Evolutionary conservation across 2,329 filamentous ascomycete genomes (phyloP).

Genomic region (Cladosporium sp.): DNA sequence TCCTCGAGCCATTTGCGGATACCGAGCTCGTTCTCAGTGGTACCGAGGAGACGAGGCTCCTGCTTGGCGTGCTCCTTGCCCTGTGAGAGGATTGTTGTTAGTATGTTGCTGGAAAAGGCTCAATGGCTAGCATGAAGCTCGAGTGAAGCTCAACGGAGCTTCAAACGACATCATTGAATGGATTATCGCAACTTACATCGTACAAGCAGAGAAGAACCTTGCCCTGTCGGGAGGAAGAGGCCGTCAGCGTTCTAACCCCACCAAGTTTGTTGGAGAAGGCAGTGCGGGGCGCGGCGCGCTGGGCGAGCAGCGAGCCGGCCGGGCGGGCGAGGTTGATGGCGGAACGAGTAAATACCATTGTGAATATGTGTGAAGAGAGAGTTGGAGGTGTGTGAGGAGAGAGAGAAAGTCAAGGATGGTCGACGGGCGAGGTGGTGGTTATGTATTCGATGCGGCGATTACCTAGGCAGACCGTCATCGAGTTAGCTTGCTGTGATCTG

Average conservation of each 20-base stretch:
- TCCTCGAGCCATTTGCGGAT: conserved; percentile 97
- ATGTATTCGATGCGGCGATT: conserved; percentile 10
- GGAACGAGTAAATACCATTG: conserved; percentile 60
- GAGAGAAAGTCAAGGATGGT: not conserved
- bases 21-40: conserved; percentile 97
- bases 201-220: conserved; percentile 94
- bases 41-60: conserved; percentile 84
- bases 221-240: conserved; percentile 70
- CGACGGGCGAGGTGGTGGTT: conserved; percentile 4
- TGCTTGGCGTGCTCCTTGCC: conserved; percentile 81
- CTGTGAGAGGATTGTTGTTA: conserved; percentile 32
- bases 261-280: conserved; percentile 38
- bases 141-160: not conserved
- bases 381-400: not conserved
- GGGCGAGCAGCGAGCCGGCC: conserved; percentile 47
- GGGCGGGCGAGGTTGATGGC: conserved; percentile 55
- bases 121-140: conserved; percentile 4
- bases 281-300: conserved; percentile 38
- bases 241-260: conserved; percentile 59
- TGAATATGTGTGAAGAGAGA: conserved; percentile 29
- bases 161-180: conserved; percentile 1
- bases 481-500: no score
- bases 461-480: conserved; percentile 10
- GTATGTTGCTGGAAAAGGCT: conserved; percentile 7
- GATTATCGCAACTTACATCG: conserved; percentile 58